Evolutionary conservation across 805 yeast species (phyloP).

Genomic region (Yueomyces sinensis): DNA sequence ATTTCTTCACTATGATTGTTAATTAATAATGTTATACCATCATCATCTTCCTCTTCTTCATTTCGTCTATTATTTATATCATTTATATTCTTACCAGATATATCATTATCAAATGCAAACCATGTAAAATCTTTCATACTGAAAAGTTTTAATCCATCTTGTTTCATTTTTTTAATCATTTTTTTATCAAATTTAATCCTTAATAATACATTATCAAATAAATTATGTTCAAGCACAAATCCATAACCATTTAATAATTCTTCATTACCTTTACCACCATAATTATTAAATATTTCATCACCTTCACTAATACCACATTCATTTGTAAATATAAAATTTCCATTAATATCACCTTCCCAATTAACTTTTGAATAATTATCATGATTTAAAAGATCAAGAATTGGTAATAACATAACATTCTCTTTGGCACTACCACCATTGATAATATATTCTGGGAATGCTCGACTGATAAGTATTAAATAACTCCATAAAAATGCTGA

Average conservation of each 20-base stretch:
- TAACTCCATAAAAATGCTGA: conserved; percentile 66
- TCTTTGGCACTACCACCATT: conserved; percentile 23
- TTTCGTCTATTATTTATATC: background rate
- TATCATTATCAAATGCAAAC: conserved; percentile 24
- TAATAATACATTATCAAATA: conserved; percentile 51
- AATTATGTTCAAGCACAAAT: conserved; percentile 35
- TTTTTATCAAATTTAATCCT: conserved; percentile 35
- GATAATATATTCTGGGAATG: conserved; percentile 53
- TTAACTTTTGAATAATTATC: conserved; percentile 43
- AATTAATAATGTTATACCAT: conserved; percentile 24
- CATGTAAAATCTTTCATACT: conserved; percentile 29
- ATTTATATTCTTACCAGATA: too few species aligned
- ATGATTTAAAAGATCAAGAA: conserved; percentile 72
- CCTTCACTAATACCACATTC: conserved; percentile 13
- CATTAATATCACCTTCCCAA: conserved; percentile 36
- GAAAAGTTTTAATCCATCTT: conserved; percentile 26
- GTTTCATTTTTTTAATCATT: conserved; percentile 15
- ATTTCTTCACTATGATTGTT: conserved; percentile 12
- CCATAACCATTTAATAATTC: conserved; percentile 67
- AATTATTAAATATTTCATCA: conserved; percentile 59
- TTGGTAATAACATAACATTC: conserved; percentile 60
- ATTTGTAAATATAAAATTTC: conserved; percentile 38
- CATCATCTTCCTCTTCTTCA: background rate
- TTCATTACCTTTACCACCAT: conserved; percentile 85
- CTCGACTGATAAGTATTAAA: conserved; percentile 57